Conservation (phyloP, 345 rosid genomes). For the Eucalyptus urophylla region DNA sequence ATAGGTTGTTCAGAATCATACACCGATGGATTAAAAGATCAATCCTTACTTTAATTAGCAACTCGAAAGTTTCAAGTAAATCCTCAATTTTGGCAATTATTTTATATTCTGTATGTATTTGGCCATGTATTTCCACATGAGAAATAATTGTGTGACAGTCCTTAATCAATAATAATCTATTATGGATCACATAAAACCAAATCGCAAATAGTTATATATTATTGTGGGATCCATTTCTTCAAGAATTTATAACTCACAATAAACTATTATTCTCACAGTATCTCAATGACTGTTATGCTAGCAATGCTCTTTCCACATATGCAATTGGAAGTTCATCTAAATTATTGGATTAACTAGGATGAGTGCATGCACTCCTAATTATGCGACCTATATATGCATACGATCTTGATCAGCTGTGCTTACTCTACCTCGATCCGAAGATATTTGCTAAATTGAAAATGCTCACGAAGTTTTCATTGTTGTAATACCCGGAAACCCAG, state of each 20-base stretch:
- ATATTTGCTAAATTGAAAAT: background rate
- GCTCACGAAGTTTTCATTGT: background rate
- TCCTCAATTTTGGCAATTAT: background rate
- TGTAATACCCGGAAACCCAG: background rate
- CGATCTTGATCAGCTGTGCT: background rate
- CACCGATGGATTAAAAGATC: background rate
- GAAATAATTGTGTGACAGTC: rapidly evolving
- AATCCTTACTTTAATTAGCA: background rate
- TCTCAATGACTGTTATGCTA: rapidly evolving
- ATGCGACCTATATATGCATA: background rate
- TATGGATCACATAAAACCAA: rapidly evolving
- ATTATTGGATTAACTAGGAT: background rate
- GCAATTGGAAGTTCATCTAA: background rate
- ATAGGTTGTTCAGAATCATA: background rate
- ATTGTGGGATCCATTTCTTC: too few species aligned
- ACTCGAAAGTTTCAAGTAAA: background rate
- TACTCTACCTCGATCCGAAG: background rate
- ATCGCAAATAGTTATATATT: too few species aligned
- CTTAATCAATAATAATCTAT: too few species aligned
- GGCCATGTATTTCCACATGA: background rate
- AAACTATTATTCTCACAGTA: too few species aligned
- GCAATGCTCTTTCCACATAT: background rate
- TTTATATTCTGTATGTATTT: rapidly evolving
- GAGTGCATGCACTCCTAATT: background rate
- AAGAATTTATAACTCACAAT: too few species aligned